Percentiles rank a stretch among this genome's conserved stretches.
Conservation (phyloP, 495 filamentous ascomycete genomes). For the Xylaria bambusicola region DNA sequence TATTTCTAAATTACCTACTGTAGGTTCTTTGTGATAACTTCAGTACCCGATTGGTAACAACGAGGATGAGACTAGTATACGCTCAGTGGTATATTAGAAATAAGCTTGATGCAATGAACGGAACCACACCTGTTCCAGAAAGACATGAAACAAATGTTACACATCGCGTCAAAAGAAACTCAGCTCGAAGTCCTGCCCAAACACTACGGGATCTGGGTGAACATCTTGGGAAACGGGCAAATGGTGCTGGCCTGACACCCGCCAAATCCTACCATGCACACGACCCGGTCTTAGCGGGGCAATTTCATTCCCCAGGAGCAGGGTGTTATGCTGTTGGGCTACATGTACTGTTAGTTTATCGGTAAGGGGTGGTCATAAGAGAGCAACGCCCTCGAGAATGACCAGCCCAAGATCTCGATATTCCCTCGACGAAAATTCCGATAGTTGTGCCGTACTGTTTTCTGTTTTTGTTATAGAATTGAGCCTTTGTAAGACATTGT, state of each 20-base stretch:
- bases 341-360: neutral
- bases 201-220: neutral
- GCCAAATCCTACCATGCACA: neutral
- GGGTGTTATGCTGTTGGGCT: neutral
- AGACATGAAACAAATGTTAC: slow-evolving; percentile 2
- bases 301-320: neutral
- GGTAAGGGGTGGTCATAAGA: neutral
- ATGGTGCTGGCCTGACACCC: neutral
- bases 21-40: neutral
- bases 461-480: too few relatives aligned
- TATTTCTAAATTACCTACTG: neutral
- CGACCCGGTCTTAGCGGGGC: slow-evolving; percentile 5
- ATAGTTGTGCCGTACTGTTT: neutral
- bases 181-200: neutral
- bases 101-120: neutral
- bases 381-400: neutral
- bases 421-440: neutral
- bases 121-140: neutral
- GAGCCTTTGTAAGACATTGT: too few relatives aligned
- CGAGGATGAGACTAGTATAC: neutral
- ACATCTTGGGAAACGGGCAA: neutral
- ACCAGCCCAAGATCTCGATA: neutral
- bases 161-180: neutral
- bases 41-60: neutral
- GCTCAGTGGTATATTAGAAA: neutral